phyloP scores from a whole-genome alignment of 768 basidiomycete genomes.

The Leucosporidium scottii region DNA sequence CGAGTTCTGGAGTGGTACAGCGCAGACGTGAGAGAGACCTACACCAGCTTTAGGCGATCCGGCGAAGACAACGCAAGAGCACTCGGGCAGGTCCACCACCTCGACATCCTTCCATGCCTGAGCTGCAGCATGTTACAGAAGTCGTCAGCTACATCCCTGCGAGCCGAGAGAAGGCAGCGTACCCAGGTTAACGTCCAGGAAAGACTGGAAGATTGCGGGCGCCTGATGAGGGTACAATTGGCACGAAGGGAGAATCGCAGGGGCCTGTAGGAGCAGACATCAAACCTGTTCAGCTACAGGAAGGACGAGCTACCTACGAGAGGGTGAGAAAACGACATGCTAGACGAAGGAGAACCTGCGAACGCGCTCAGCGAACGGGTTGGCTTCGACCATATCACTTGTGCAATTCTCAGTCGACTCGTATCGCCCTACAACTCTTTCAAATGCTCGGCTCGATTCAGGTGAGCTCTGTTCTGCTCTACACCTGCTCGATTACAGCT shows the following conservation, averaged over 20 bases:
- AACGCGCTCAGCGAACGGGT: neutral
- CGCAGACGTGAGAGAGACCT: too few relatives aligned
- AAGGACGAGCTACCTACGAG: conserved; percentile 10
- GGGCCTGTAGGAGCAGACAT: neutral
- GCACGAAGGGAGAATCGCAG: conserved; percentile 12
- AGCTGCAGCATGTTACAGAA: conserved; percentile 7
- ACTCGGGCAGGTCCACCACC: conserved; percentile 24
- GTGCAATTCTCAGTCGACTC: too few relatives aligned
- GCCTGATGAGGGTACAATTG: conserved; percentile 11
- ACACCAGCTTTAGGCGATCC: conserved; percentile 7
- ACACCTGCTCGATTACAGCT: neutral
- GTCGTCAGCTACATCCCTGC: too few relatives aligned
- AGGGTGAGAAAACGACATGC: conserved; percentile 19
- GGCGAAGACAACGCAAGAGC: conserved; percentile 10
- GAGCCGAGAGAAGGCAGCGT: neutral
- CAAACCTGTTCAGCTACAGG: neutral
- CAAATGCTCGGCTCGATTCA: conserved; percentile 40
- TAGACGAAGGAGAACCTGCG: neutral
- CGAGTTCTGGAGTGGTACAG: too few relatives aligned
- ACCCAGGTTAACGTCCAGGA: conserved; percentile 27
- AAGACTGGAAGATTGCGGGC: conserved; percentile 19
- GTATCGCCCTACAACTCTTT: neutral
- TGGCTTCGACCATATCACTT: neutral
- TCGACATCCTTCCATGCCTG: conserved; percentile 26
- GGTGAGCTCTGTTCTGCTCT: conserved; percentile 28